Evolutionary conservation across 2,329 filamentous ascomycete genomes (phyloP).

Genomic region (Paracorniculantispora psalliotae): DNA sequence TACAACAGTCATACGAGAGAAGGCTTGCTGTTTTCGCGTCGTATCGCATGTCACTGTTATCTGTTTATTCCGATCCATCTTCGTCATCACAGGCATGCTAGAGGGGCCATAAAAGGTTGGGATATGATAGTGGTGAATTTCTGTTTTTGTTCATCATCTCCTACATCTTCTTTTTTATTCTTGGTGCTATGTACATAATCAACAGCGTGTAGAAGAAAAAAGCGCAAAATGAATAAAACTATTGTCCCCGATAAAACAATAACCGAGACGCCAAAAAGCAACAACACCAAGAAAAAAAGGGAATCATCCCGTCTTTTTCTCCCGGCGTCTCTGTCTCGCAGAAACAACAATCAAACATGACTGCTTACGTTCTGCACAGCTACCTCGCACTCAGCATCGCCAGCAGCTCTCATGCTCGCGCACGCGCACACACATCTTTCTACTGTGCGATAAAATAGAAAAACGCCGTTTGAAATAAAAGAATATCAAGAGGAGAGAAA

Average conservation of each 20-base stretch:
- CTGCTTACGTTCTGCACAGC: too few relatives aligned
- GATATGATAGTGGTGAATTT: slow-evolving; percentile 2
- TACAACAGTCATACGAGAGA: too few relatives aligned
- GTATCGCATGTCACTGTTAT: too few relatives aligned
- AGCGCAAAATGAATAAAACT: background rate
- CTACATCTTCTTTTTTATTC: background rate
- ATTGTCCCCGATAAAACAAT: background rate
- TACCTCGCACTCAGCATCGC: too few relatives aligned
- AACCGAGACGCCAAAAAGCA: background rate
- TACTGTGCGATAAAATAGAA: background rate
- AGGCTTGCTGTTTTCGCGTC: too few relatives aligned
- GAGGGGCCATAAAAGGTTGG: background rate
- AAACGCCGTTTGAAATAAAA: background rate
- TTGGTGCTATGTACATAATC: background rate
- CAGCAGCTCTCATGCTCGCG: background rate
- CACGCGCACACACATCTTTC: too few relatives aligned
- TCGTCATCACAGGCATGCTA: background rate
- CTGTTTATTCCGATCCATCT: too few relatives aligned
- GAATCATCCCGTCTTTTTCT: background rate
- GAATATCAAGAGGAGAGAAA: background rate
- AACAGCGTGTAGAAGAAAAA: background rate
- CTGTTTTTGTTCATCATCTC: background rate
- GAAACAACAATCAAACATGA: background rate
- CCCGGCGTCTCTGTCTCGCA: background rate
- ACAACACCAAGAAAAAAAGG: background rate